Evolutionary conservation across 179 eudicot genomes (phyloP), one percentile per base, ranked within the genome.

Genomic region (Spinacia oleracea): DNA sequence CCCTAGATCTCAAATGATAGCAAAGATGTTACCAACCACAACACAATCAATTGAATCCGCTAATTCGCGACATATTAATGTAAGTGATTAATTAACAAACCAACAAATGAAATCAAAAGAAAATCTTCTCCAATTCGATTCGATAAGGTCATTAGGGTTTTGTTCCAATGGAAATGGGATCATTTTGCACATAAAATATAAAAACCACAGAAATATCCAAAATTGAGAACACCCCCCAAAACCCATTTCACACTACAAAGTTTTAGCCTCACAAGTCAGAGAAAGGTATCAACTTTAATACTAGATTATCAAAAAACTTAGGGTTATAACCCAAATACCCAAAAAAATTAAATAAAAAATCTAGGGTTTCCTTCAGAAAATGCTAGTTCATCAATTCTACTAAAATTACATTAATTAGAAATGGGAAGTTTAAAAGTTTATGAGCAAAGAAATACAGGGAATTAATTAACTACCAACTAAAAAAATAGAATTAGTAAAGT

Each of bases 121-220:
- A 29, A 34, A 79, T 25, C 6, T 58, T 29, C 21, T 31, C 45
- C 43, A 32, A 75, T 70, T 70, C 34, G 35, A 73, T 59, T 65
- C 67, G 59, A 45, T 31, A 62, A 79, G 55, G 31, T 67, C 9
- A 76, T 83, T 86, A 86, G 88, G 88, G 88, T 86, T 86, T 81
- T 63, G 73, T 77, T 46, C 9, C 77, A 79, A 83, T 73, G 73
- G 80, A 77, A 83, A 77, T 69, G 48, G 35, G 68, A 1, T n/a
- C 50, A 76, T 70, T 86, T 81, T 76, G 1, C 80, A 79, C 88
- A 86, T 86, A 86, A 86, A 86, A 86, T 86, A 81, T 72, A 66
- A 73, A 86, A 73, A 45, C 74, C 78, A 70, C 27, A 58, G 32
- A 21, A 51, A 60, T 78, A 59, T 58, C 71, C 75, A 32, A 75